A percentile compares a stretch with the other conserved stretches of the same genome.
Conservation (phyloP, 1,284 basidiomycete species). For the Ceratorhiza oryzae-sativae region DNA sequence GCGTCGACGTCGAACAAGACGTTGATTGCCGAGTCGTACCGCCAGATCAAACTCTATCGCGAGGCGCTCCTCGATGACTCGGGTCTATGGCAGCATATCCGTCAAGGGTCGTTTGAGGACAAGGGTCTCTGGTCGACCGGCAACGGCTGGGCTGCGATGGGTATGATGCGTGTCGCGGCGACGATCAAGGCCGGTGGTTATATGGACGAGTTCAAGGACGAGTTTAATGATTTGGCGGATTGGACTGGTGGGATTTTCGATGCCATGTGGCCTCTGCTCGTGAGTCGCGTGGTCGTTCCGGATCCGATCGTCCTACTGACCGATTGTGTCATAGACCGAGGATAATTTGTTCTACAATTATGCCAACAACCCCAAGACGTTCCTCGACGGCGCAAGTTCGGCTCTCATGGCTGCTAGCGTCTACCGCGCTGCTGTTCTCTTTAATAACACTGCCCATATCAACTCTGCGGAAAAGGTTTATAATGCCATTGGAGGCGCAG, state of each 20-base stretch:
- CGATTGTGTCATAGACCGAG: conserved; percentile 23
- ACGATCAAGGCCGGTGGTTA: not conserved
- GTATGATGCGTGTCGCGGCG: conserved; percentile 47
- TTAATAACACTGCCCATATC: conserved; percentile 59
- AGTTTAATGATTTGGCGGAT: conserved; percentile 65
- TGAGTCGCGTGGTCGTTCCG: conserved; percentile 42
- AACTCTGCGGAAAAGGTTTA: conserved; percentile 66
- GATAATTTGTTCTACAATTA: conserved; percentile 76
- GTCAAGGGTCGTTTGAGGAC: conserved; percentile 38
- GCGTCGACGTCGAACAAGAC: conserved; percentile 55
- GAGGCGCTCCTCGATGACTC: conserved; percentile 45
- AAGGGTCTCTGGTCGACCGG: conserved; percentile 45
- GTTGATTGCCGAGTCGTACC: conserved; percentile 54
- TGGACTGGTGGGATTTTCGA: conserved; percentile 79
- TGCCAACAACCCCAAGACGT: conserved; percentile 62
- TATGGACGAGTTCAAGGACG: conserved; percentile 52
- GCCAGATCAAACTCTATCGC: conserved; percentile 58
- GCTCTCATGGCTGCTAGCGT: conserved; percentile 80
- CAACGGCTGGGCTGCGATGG: conserved; percentile 48
- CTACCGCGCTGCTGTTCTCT: conserved; percentile 68
- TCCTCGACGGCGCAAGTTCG: conserved; percentile 77
- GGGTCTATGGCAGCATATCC: conserved; percentile 43
- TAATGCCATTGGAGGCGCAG: conserved; percentile 48
- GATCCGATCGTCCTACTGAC: not conserved
- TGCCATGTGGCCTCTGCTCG: conserved; percentile 70